These are phyloP conservation scores for Oenanthe sinensis DNA, from an alignment of 129 eudicot genomes.

Conservation along the genomic window DNA sequence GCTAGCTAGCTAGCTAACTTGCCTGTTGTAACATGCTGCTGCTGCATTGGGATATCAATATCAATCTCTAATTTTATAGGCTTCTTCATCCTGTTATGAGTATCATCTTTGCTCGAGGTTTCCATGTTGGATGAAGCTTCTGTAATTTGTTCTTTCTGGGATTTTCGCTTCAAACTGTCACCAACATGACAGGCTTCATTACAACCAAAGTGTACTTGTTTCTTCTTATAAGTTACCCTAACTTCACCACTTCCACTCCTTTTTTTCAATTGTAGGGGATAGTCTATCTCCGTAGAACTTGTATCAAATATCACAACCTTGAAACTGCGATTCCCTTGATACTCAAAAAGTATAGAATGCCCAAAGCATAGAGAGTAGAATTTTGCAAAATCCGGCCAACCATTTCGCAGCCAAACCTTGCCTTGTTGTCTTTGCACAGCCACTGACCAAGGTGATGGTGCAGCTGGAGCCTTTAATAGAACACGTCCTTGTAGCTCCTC, in stretches of 20 bases:
- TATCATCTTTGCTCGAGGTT: background rate
- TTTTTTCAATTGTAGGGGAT: background rate
- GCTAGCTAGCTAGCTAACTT: background rate
- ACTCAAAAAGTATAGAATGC: background rate
- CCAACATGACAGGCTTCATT: background rate
- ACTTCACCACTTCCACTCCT: background rate
- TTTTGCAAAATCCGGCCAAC: slow-evolving; percentile 2
- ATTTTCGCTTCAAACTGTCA: background rate
- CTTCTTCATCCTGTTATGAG: background rate
- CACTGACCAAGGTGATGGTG: background rate
- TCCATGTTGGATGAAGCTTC: background rate
- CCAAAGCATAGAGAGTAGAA: background rate
- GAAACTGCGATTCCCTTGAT: slow-evolving; percentile 11
- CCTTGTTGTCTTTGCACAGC: background rate
- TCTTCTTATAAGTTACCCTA: background rate
- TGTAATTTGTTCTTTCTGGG: background rate
- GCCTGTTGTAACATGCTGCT: background rate
- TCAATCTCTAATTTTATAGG: background rate
- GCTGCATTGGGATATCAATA: background rate
- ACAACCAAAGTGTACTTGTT: background rate
- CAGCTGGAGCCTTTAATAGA: slow-evolving; percentile 5
- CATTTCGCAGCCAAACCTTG: slow-evolving; percentile 13
- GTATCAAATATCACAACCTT: slow-evolving; percentile 9
- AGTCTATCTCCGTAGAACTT: slow-evolving; percentile 16
- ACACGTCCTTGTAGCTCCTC: background rate